Conservation (phyloP, 169 alveolate species). For the Eimeria acervulina region DNA sequence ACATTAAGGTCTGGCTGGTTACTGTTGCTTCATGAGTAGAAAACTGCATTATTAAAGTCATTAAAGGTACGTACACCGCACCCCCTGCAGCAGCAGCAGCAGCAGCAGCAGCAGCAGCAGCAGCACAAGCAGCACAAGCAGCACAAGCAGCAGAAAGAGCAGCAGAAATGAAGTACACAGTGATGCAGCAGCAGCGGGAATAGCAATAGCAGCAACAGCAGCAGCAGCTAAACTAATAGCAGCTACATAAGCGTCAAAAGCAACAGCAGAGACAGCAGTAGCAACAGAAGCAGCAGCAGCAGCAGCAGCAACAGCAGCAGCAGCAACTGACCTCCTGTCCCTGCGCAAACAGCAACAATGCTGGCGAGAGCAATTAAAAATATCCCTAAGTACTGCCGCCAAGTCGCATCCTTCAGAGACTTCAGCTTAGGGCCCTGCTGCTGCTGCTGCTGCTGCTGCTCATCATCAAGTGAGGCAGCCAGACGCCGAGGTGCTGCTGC, state of each 20-base stretch:
- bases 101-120: too few species aligned
- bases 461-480: neutral
- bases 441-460: neutral
- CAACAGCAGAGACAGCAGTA: neutral
- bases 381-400: conserved; percentile 13
- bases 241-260: neutral
- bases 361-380: conserved; percentile 19
- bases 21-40: conserved; percentile 81
- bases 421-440: neutral
- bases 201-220: neutral
- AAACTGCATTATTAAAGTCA: conserved; percentile 79
- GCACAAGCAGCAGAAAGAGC: too few species aligned
- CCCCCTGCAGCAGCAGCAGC: too few species aligned
- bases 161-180: neutral
- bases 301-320: neutral
- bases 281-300: neutral
- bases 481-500: conserved; percentile 10
- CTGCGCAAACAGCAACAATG: conserved; percentile 70
- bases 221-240: too few species aligned
- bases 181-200: neutral
- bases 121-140: too few species aligned
- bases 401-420: neutral
- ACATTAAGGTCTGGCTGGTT: conserved; percentile 79
- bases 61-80: too few species aligned
- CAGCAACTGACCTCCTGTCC: conserved; percentile 74